phyloP scores from a whole-genome alignment of 306 rosid species.

The Lathyrus aphaca region DNA sequence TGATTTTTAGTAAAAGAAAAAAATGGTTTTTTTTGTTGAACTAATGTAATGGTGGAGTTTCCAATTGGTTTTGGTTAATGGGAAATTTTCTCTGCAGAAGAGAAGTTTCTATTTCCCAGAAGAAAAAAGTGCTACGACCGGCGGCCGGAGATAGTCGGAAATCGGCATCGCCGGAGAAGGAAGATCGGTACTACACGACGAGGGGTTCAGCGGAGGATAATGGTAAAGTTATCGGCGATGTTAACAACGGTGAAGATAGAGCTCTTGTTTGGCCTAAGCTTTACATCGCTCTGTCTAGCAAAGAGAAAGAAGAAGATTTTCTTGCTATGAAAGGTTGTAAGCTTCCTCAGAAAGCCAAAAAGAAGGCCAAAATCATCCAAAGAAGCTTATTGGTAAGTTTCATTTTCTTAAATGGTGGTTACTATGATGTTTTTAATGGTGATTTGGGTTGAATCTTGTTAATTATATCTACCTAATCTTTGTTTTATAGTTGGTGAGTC shows the following conservation, averaged over 20 bases:
- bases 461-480: conserved; percentile 26
- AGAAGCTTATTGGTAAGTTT: conserved; percentile 69
- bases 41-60: neutral
- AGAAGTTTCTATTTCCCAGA: neutral
- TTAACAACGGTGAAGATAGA: conserved; percentile 57
- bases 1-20: neutral
- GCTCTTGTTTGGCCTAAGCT: conserved; percentile 73
- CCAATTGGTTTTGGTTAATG: neutral
- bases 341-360: conserved; percentile 81
- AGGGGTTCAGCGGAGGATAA: conserved; percentile 67
- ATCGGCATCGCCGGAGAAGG: conserved; percentile 77
- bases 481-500: conserved; percentile 72
- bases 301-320: conserved; percentile 85
- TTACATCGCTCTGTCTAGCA: conserved; percentile 68
- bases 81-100: neutral
- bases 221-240: conserved; percentile 53
- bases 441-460: conserved; percentile 35
- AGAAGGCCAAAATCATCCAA: conserved; percentile 77
- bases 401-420: conserved; percentile 1
- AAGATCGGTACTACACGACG: conserved; percentile 71
- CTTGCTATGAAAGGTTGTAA: conserved; percentile 85
- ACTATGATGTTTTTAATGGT: neutral
- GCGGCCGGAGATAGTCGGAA: conserved; percentile 50
- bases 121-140: conserved; percentile 47
- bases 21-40: neutral